Base-by-base conservation (phyloP, 2,329 filamentous ascomycete species). In the Fusarium cicatricum region DNA sequence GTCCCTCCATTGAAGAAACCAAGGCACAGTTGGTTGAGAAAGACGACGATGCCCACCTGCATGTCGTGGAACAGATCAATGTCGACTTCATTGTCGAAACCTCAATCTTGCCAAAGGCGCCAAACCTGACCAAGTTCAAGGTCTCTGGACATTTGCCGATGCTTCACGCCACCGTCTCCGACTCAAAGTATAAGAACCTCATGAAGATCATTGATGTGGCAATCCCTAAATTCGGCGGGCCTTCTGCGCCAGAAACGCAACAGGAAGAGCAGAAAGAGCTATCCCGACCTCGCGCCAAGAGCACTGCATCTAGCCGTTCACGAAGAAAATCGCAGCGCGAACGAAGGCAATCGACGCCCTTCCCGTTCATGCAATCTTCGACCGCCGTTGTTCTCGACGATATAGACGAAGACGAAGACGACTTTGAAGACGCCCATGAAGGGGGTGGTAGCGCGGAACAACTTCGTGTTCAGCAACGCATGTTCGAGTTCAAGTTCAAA, bases 131-230 rank as follows among this genome's bases (percentile, higher is more conserved):
- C 12, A 95, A 95, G 69, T 88, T 97, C 65, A 90, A 91, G 57
- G 86, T 99, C 29, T 96, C 92, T 1, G 95, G 95, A 2, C 92
- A 96, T 67, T 81, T 99, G 47, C 95, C 96, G 1, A 88, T 98
- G 46, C 81, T 99, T 1, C 94, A 98, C 72, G 95, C 91, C 11
- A 91, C 90, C 0, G 88, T 96, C 32, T 98, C 95, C 0, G 96
- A 99, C 68, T 87, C 87, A 32, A 99, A 99, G 73, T 99, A 99
- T 80, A 99, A 98, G 78, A 93, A 87, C 39, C 75, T 99, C 55
- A 99, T 99, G 95, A 93, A 88, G 67, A 82, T 99, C 37, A 94
- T 99, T 58, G 94, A 99, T 56, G 92, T 97, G 52, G 93, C 95
- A 0, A 91, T 99, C 55, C 96, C 95, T 1, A 93, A 90, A 58